Percentiles rank a stretch among this genome's conserved stretches.
phyloP scores from a whole-genome alignment of 108 stramenopile genomes.

The Skeletonema potamos region DNA sequence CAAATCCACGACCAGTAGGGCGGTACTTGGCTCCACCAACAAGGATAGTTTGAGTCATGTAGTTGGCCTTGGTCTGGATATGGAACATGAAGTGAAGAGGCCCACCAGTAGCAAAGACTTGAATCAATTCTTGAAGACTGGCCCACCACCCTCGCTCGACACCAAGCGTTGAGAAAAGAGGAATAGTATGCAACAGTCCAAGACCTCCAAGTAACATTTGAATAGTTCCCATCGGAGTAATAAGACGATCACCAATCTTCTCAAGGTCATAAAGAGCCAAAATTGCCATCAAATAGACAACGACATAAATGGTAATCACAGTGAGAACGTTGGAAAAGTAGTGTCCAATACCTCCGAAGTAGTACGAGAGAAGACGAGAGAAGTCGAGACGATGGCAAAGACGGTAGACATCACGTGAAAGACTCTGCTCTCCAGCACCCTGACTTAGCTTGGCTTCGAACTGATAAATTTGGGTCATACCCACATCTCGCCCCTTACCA shows the following conservation, averaged over 20 bases:
- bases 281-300: constrained; percentile 92
- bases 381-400: constrained; percentile 96
- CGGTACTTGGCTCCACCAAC: constrained; percentile 98
- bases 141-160: constrained; percentile 94
- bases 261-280: constrained; percentile 91
- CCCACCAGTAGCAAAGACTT: constrained; percentile 95
- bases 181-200: constrained; percentile 96
- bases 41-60: constrained; percentile 96
- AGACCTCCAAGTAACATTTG: constrained; percentile 94
- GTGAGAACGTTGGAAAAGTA: constrained; percentile 96
- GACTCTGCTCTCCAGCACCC: constrained; percentile 97
- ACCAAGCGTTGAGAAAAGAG: constrained; percentile 93
- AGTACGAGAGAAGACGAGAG: constrained; percentile 94
- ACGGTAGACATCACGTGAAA: constrained; percentile 95
- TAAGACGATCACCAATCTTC: constrained; percentile 90
- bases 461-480: constrained; percentile 99
- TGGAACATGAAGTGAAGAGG: constrained; percentile 99
- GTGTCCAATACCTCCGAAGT: constrained; percentile 98
- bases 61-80: constrained; percentile 97
- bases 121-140: constrained; percentile 83
- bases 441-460: constrained; percentile 99
- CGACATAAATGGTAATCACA: constrained; percentile 90
- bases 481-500: constrained; percentile 98
- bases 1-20: constrained; percentile 98
- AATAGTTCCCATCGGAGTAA: constrained; percentile 94